Conservation (phyloP, 176 grass and related monocot genomes). For the Urochloa ruziziensis region DNA sequence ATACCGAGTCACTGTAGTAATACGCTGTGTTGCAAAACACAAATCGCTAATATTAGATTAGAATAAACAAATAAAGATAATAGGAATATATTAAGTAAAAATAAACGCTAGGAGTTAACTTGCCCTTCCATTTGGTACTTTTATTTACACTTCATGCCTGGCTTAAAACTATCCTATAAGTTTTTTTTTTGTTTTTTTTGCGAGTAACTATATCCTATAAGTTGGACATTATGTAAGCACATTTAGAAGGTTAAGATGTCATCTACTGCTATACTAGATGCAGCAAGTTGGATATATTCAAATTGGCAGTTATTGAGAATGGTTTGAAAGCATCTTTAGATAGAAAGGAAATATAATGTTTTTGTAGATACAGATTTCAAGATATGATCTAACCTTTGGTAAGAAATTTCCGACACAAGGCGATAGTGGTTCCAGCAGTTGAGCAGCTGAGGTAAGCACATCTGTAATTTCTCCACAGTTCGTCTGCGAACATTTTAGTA, state of each 20-base stretch:
- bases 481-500: conserved; percentile 42
- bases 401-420: conserved; percentile 44
- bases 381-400: conserved; percentile 54
- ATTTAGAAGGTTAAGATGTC: neutral
- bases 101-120: neutral
- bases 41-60: neutral
- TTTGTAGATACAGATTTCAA: neutral
- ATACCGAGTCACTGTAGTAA: no score
- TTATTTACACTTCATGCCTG: neutral
- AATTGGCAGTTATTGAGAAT: neutral
- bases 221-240: neutral
- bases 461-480: conserved; percentile 56
- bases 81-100: neutral
- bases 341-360: neutral
- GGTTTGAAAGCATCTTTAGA: neutral
- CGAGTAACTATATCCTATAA: neutral
- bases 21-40: neutral
- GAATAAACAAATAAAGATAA: neutral
- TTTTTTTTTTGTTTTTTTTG: no score
- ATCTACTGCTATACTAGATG: neutral
- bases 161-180: neutral
- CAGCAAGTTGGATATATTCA: no score
- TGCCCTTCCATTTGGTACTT: neutral
- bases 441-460: conserved; percentile 49
- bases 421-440: conserved; percentile 50